Base-by-base conservation (phyloP, 2,329 filamentous ascomycete genomes). In the Phaeomoniella chlamydospora region DNA sequence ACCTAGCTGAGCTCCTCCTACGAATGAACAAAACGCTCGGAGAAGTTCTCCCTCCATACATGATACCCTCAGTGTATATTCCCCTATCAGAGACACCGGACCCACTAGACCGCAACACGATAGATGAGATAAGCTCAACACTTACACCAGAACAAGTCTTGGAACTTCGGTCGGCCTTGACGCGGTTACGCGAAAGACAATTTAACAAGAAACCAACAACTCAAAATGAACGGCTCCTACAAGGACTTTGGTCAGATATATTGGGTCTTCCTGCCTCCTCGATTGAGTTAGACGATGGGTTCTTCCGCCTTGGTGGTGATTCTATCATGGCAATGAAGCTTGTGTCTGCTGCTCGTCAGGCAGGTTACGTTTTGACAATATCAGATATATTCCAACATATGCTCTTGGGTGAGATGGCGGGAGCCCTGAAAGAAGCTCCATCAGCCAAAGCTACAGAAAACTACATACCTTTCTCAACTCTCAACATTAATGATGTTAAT, bases 191-290 rank as follows among this genome's bases (percentile, higher is more conserved):
- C n/a, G n/a, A n/a, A n/a, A n/a, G n/a, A n/a, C n/a, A n/a, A n/a
- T n/a, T n/a, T n/a, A n/a, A n/a, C 65, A 45, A 65, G 65, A 4
- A 56, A 67, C 45, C 65, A 68, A 41, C 58, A 66, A 31, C 67
- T 68, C 39, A 51, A 63, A 29, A 54, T 54, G 38, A 52, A 57
- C 31, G 58, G 55, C 44, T 44, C 0, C 58, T 52, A 29, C n/a
- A 11, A 10, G 15, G 14, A 10, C 31, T 33, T 29, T 29, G 22
- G 22, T 10, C 10, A 29, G n/a, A 10, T n/a, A 10, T 29, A n/a
- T n/a, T 29, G 10, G n/a, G n/a, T n/a, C 10, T 29, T n/a, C 10
- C 10, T 29, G 22, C 10, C n/a, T 29, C n/a, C n/a, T n/a, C n/a
- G n/a, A 32, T 43, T 19, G 38, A 37, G 4, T 5, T 18, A 3